Evolutionary conservation across 805 yeast species (phyloP), one percentile per base, ranked within the genome.

Genomic region (Metschnikowia cubensis): DNA sequence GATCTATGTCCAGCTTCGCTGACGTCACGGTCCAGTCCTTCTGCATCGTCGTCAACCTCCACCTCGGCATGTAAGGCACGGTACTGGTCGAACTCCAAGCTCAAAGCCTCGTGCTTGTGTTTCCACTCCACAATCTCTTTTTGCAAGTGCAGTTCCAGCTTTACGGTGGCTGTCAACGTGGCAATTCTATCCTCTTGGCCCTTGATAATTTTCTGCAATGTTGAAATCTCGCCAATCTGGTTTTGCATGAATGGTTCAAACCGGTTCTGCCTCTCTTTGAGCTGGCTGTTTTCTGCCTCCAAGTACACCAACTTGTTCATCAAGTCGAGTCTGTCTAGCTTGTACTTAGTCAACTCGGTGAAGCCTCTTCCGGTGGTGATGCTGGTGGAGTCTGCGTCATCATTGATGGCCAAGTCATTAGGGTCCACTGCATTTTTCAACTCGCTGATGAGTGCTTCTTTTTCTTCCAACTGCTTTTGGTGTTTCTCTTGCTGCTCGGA

Each of bases 221-320:
- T 73, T 11, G 74, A 68, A 33, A 83, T 67, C 49, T 82, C 81
- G 8, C 76, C 63, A 49, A 83, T 70, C 58, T 81, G 81, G 37
- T 77, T 73, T 51, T 70, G 69, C 68, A 83, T 74, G 44, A 82
- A 68, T 3, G 82, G 76, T 57, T 83, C 81, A 48, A 82, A 71
- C 31, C 76, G 75, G 1, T 51, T 60, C 14, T 77, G 51, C 53
- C 77, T 77, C 11, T 70, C 68, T 35, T 66, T 67, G 50, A 82
- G 60, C 3, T 56, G 50, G 1, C 64, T 54, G 51, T 80, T 80
- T 51, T 83, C 83, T 35, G 75, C 66, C 39, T 69, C 73, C 43
- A 81, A 60, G 48, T 77, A 68, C 18, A 74, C 62, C 46, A 80
- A 56, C 52, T 72, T 75, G 52, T 77, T 72, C 50, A 66, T 69